A percentile compares a stretch with the other conserved stretches of the same genome.
These are phyloP conservation scores for Syncephalastrum racemosum DNA, from an alignment of 371 early-diverging fungal genomes.

Conservation along the genomic window DNA sequence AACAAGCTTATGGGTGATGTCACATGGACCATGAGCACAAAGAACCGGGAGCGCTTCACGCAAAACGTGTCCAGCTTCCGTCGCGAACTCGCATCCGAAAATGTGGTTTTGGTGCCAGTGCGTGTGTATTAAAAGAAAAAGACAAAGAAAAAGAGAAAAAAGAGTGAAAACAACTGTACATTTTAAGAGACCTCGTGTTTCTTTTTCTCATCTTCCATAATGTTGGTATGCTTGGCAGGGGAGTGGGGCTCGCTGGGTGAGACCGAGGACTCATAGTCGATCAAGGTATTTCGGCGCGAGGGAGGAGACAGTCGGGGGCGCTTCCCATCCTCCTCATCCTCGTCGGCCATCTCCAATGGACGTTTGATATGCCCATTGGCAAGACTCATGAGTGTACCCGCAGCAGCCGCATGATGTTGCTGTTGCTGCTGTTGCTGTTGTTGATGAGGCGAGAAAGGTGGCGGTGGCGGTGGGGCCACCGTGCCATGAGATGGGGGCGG, in stretches of 20 bases:
- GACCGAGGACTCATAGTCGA: conserved; percentile 12
- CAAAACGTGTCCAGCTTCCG: conserved; percentile 73
- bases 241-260: conserved; percentile 9
- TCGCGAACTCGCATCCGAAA: conserved; percentile 56
- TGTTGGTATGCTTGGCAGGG: conserved; percentile 1
- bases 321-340: conserved; percentile 21
- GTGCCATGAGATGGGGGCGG: conserved; percentile 2
- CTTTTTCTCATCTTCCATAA: conserved; percentile 2
- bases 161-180: conserved; percentile 4
- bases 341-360: conserved; percentile 27
- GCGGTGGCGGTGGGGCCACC: conserved; percentile 1
- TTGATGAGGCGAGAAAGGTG: no score
- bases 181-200: not conserved
- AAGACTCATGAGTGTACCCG: conserved; percentile 42
- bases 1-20: conserved; percentile 1
- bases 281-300: conserved; percentile 4
- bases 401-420: conserved; percentile 33
- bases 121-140: conserved; percentile 3
- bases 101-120: conserved; percentile 54
- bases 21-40: conserved; percentile 52
- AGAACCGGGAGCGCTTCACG: conserved; percentile 81
- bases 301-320: conserved; percentile 4
- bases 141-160: not conserved
- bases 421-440: not conserved
- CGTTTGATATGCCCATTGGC: conserved; percentile 22